Conservation (phyloP, 257 asterid species). For the Prunella vulgaris region DNA sequence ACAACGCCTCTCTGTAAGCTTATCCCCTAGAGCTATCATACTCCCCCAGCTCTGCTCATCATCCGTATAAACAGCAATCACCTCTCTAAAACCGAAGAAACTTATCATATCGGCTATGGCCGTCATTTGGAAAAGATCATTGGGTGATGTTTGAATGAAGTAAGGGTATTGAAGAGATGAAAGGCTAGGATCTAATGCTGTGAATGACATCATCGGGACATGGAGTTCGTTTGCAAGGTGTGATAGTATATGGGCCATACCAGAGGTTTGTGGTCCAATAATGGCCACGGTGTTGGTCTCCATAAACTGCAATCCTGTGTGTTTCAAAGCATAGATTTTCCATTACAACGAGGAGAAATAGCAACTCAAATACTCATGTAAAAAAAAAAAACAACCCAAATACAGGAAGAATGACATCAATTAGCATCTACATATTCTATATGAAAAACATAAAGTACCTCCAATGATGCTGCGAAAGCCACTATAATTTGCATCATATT, state of each 20-base stretch:
- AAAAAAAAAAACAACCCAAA: background rate
- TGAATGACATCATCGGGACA: slow-evolving; percentile 76
- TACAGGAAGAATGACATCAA: no score
- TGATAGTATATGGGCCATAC: slow-evolving; percentile 73
- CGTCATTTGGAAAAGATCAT: slow-evolving; percentile 61
- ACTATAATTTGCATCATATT: slow-evolving; percentile 60
- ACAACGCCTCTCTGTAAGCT: slow-evolving; percentile 56
- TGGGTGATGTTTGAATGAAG: slow-evolving; percentile 77
- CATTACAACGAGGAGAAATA: background rate
- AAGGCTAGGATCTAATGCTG: slow-evolving; percentile 72
- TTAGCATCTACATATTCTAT: background rate
- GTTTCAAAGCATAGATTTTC: background rate
- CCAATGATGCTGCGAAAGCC: slow-evolving; percentile 74
- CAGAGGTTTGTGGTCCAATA: slow-evolving; percentile 83
- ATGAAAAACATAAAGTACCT: slow-evolving; percentile 33
- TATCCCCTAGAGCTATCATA: slow-evolving; percentile 51
- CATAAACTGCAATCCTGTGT: slow-evolving; percentile 69
- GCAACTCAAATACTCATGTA: background rate
- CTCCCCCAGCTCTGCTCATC: slow-evolving; percentile 70
- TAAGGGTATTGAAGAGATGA: slow-evolving; percentile 82
- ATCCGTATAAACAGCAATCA: slow-evolving; percentile 51
- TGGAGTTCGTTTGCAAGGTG: slow-evolving; percentile 83
- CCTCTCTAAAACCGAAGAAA: slow-evolving; percentile 55
- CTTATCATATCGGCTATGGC: slow-evolving; percentile 73
- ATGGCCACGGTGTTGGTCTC: slow-evolving; percentile 67